phyloP scores from a whole-genome alignment of 257 asterid species.

The Nicotiana tabacum region DNA sequence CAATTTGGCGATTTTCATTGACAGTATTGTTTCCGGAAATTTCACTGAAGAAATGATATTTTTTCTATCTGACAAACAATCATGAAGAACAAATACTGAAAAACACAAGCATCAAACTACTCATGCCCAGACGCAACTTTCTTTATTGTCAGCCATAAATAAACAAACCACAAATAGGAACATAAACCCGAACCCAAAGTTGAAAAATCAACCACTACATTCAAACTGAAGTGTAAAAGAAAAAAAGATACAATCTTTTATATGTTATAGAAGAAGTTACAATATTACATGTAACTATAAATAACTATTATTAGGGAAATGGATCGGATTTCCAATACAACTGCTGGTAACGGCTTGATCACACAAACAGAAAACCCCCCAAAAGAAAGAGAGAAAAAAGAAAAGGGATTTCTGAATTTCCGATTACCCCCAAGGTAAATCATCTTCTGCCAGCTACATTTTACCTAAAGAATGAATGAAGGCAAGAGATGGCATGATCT shows the following conservation, averaged over 20 bases:
- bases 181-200: neutral
- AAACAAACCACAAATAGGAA: neutral
- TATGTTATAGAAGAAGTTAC: neutral
- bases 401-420: neutral
- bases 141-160: neutral
- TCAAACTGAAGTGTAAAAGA: neutral
- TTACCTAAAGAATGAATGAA: conserved; percentile 6
- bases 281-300: neutral
- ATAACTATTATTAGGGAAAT: neutral
- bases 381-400: neutral
- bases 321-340: neutral
- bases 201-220: neutral
- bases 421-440: neutral
- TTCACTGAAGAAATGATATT: no score
- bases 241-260: neutral
- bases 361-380: neutral
- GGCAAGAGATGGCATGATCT: neutral
- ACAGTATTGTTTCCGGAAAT: no score
- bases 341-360: neutral
- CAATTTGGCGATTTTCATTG: no score
- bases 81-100: neutral
- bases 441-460: neutral
- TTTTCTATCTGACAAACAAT: no score
- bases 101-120: neutral
- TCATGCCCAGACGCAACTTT: neutral